A percentile compares a stretch with the other conserved stretches of the same genome.
phyloP scores from a whole-genome alignment of 495 filamentous ascomycete species.

The Lophiotrema nucula region DNA sequence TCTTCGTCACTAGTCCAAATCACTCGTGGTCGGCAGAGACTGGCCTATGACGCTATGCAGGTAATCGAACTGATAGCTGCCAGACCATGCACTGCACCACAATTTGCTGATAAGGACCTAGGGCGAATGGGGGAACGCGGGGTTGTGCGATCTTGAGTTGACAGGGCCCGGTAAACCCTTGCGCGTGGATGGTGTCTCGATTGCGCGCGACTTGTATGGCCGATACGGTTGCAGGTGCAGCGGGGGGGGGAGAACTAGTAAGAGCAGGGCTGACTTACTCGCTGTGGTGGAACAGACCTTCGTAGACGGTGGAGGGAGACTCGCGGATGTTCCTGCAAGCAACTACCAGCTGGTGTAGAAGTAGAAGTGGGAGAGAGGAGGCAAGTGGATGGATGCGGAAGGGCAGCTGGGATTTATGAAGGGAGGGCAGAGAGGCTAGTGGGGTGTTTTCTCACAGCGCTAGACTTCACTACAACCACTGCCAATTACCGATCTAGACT shows the following conservation, averaged over 20 bases:
- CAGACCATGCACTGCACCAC: slow-evolving; percentile 15
- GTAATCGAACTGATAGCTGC: slow-evolving; percentile 24
- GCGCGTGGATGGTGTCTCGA: slow-evolving; percentile 16
- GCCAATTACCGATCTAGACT: slow-evolving; percentile 26
- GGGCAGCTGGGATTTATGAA: slow-evolving; percentile 33
- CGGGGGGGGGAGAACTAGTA: background rate
- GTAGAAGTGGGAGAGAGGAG: background rate
- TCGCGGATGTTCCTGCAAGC: slow-evolving; percentile 19
- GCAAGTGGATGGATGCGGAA: background rate
- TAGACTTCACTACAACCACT: slow-evolving; percentile 22
- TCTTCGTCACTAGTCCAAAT: slow-evolving; percentile 5
- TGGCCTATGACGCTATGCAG: slow-evolving; percentile 23
- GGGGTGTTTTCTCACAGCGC: slow-evolving; percentile 28
- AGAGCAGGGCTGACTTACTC: slow-evolving; percentile 18
- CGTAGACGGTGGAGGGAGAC: background rate
- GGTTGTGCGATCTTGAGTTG: slow-evolving; percentile 10
- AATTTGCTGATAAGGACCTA: slow-evolving; percentile 28
- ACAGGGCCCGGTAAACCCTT: slow-evolving; percentile 27
- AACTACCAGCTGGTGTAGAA: slow-evolving; percentile 11
- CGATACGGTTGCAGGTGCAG: slow-evolving; percentile 14
- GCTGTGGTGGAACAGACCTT: slow-evolving; percentile 6
- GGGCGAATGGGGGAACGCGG: slow-evolving; percentile 33
- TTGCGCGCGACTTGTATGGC: background rate
- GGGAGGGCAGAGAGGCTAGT: slow-evolving; percentile 6
- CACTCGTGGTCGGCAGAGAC: slow-evolving; percentile 3